Evolutionary conservation across 1,139 yeast species (phyloP).

Genomic region (Candida neerlandica): DNA sequence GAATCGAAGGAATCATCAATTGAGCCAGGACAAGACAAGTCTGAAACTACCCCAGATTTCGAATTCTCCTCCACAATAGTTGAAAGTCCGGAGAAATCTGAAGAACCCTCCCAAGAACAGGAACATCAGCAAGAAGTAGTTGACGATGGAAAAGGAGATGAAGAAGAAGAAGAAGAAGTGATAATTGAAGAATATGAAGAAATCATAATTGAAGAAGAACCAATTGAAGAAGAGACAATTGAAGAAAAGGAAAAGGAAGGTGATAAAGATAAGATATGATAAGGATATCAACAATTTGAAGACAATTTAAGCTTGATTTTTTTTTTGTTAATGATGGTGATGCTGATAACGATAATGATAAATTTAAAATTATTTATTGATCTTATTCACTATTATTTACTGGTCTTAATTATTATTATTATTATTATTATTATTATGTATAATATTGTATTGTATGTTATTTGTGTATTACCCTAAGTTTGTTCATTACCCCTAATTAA

Average conservation of each 20-base stretch:
- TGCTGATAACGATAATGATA: too few species aligned
- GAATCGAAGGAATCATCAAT: neutral
- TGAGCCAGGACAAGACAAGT: neutral
- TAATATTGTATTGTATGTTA: neutral
- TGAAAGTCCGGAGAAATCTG: neutral
- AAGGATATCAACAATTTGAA: neutral
- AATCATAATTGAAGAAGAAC: neutral
- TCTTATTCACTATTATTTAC: too few species aligned
- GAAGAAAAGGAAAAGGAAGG: neutral
- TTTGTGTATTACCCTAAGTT: neutral
- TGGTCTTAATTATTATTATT: too few species aligned
- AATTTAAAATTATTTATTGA: too few species aligned
- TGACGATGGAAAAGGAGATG: neutral
- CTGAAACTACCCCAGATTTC: neutral
- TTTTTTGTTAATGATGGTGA: neutral
- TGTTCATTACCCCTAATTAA: neutral
- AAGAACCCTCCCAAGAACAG: neutral
- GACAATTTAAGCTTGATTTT: neutral
- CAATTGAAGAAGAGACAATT: neutral
- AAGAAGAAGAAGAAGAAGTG: constrained; percentile 2
- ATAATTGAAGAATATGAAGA: neutral
- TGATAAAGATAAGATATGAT: neutral
- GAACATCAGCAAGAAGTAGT: neutral
- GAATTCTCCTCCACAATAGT: neutral
- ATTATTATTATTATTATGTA: too few species aligned